Evolutionary conservation across 225 moss, liverwort and hornwort genomes (phyloP), one percentile per base, ranked within the genome.

Genomic region (Marchantia polymorpha): DNA sequence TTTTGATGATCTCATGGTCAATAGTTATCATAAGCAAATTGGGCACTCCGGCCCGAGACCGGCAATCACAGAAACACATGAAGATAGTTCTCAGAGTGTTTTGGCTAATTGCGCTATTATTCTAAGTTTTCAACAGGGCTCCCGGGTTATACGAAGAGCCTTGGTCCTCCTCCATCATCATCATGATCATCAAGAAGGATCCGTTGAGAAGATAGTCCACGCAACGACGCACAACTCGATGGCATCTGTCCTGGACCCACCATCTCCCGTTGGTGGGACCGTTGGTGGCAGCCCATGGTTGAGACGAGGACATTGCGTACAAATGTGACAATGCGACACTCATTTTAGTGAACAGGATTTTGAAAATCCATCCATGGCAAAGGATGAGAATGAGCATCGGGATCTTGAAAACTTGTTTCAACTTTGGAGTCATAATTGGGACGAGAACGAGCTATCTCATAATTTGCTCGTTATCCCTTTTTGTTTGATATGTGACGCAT

Each of bases 271-370:
- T 70, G 67, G 9, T 70, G 9, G 53, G 29, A 6, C 23, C 64
- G 52, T 74, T 75, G 81, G 51, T 39, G 81, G 67, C 81, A 81
- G 74, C 64, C 47, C 30, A 49, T 70, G 48, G 26, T 49, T 31
- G 12, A 11, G 14, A 10, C 53, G 22, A 81, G 64, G 52, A 54
- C 74, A 52, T 64, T 29, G 10, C 74, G 12, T 47, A 67, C 20
- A 27, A 64, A 64, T 53, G 7, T 17, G 29, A 70, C 49, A 64
- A 81, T 30, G 52, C 17, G n/a, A n/a, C n/a, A n/a, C n/a, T n/a
- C n/a, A n/a, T n/a, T n/a, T n/a, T n/a, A n/a, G n/a, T n/a, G n/a
- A n/a, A n/a, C n/a, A n/a, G n/a, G n/a, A n/a, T n/a, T n/a, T n/a
- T n/a, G n/a, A n/a, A n/a, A n/a, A n/a, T n/a, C 5, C 50, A 72